These are phyloP conservation scores for Venustampulla echinocandica DNA, from an alignment of 495 filamentous ascomycete species.

Conservation along the genomic window DNA sequence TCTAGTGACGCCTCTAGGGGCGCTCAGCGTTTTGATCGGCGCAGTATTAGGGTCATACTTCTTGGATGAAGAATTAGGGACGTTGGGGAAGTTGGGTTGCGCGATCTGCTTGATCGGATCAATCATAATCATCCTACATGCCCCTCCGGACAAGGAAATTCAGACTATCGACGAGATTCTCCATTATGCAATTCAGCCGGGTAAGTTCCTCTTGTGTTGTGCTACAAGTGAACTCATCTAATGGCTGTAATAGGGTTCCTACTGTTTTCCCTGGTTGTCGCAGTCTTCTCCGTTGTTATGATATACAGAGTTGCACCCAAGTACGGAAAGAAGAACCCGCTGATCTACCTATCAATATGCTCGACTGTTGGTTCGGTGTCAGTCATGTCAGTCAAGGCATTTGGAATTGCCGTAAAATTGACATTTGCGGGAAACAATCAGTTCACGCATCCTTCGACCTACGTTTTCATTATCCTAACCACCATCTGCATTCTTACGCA, in stretches of 20 bases:
- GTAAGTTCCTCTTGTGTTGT: constrained; percentile 38
- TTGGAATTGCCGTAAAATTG: constrained; percentile 91
- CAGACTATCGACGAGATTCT: constrained; percentile 81
- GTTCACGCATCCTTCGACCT: constrained; percentile 86
- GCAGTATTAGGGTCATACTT: constrained; percentile 93
- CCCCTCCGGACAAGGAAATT: constrained; percentile 86
- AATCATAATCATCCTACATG: constrained; percentile 94
- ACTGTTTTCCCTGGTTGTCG: constrained; percentile 67
- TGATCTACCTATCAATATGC: constrained; percentile 95
- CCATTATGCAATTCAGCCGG: constrained; percentile 77
- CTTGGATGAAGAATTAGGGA: constrained; percentile 78
- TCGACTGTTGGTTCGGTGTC: constrained; percentile 93
- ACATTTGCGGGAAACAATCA: constrained; percentile 89
- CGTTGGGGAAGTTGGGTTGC: constrained; percentile 86
- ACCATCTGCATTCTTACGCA: constrained; percentile 91
- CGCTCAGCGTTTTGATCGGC: constrained; percentile 88
- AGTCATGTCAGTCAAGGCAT: constrained; percentile 97
- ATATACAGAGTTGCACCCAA: constrained; percentile 86
- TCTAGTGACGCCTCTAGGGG: constrained; percentile 88
- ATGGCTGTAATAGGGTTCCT: constrained; percentile 61
- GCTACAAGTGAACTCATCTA: constrained; percentile 18
- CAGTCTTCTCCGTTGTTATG: constrained; percentile 80
- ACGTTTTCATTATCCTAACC: constrained; percentile 91
- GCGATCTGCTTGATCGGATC: constrained; percentile 94
- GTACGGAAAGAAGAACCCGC: constrained; percentile 88